phyloP scores from a whole-genome alignment of 768 basidiomycete genomes.

The Termitomyces titanicus region DNA sequence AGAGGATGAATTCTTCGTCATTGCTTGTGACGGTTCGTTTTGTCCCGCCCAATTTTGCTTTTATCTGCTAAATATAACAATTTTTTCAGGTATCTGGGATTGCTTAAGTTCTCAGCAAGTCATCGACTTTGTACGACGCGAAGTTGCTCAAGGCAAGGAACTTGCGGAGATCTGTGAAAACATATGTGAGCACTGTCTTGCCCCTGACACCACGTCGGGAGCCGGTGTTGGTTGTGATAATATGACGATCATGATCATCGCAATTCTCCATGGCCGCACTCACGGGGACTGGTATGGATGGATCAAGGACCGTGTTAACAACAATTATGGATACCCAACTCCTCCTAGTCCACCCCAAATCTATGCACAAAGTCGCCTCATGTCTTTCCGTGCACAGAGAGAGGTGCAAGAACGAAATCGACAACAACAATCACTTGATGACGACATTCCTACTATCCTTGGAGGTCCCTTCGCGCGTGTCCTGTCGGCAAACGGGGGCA shows the following conservation, averaged over 20 bases:
- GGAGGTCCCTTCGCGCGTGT: conserved; percentile 49
- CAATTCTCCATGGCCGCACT: conserved; percentile 82
- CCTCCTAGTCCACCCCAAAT: conserved; percentile 74
- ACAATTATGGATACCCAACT: conserved; percentile 71
- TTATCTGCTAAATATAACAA: conserved; percentile 7
- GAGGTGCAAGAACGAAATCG: conserved; percentile 45
- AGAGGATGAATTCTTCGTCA: conserved; percentile 95
- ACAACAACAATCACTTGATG: conserved; percentile 24
- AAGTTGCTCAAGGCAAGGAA: conserved; percentile 74
- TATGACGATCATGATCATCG: conserved; percentile 95
- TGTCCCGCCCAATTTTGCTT: background rate
- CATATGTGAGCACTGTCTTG: conserved; percentile 90
- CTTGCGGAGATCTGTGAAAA: conserved; percentile 84
- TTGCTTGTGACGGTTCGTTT: conserved; percentile 92
- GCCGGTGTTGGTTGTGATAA: conserved; percentile 98
- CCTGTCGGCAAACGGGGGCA: conserved; percentile 46
- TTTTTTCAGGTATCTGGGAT: conserved; percentile 93
- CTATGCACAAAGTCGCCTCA: conserved; percentile 61
- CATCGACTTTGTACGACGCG: conserved; percentile 81
- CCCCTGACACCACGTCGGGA: conserved; percentile 88
- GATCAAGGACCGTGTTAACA: conserved; percentile 80
- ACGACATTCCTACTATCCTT: conserved; percentile 29
- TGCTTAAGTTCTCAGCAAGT: conserved; percentile 92
- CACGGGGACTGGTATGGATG: conserved; percentile 91
- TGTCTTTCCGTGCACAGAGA: conserved; percentile 58